Base-by-base conservation (phyloP, 352 stramenopile genomes). In the Globisporangium viniferum region DNA sequence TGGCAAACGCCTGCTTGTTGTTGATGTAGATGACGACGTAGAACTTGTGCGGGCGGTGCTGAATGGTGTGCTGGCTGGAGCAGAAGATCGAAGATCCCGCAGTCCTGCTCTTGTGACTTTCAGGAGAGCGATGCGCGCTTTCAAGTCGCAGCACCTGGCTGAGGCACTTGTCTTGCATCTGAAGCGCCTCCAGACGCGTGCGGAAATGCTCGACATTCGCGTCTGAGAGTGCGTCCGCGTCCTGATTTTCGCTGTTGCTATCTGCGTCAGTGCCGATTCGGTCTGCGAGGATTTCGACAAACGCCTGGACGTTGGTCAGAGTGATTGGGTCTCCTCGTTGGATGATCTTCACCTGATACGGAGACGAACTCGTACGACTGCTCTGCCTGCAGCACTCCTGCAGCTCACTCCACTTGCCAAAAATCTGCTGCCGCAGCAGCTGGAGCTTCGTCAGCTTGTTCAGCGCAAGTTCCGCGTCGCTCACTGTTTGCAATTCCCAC, bases 371-470 rank as follows among this genome's bases (percentile, higher is more conserved):
- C 0, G 20, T 51, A 1, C 35, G n/a, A 27, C 15, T 22, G 58
- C 73, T 39, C 18, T 67, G 73, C 2, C 71, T 65, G 36, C 70
- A 73, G 55, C 76, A 77, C 46, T 81, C 73, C n/a, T 78, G 74
- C 24, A 93, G 65, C 53, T 93, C 81, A 33, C 77, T 72, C 63
- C 68, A 77, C 57, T 86, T 91, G 29, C 22, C 24, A 12, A 87
- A 12, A 24, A 92, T 69, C 49, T 91, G 76, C n/a, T 84, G 66
- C 51, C 92, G 81, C 51, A 89, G 73, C 58, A 81, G 75, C 62
- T 84, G 77, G 3, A 91, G 71, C 35, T 69, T 67, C 35, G 76
- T 65, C 24, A 93, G 73, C 39, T 78, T 64, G 12, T 76, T 72
- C 33, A 90, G 56, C 20, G 80, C 53, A 20, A 73, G 62, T 27